These are phyloP conservation scores for Naganishia friedmannii DNA, from an alignment of 768 basidiomycete species.

Conservation along the genomic window DNA sequence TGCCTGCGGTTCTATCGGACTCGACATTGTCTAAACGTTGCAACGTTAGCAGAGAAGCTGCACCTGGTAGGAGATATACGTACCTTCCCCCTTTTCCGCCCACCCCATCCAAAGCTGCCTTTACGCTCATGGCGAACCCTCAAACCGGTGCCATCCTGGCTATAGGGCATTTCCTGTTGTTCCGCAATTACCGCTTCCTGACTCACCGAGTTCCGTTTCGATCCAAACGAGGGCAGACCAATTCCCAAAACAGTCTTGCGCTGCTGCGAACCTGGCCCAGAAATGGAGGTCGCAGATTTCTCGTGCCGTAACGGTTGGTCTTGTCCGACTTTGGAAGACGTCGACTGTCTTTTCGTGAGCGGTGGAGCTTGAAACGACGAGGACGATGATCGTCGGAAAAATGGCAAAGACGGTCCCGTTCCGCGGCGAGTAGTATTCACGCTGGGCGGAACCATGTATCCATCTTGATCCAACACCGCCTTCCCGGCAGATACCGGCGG, in stretches of 20 bases:
- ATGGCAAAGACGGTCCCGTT: slow-evolving; percentile 36
- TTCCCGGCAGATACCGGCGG: background rate
- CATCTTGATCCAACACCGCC: slow-evolving; percentile 8
- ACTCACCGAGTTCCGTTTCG: slow-evolving; percentile 62
- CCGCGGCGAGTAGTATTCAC: slow-evolving; percentile 1
- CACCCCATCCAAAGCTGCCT: slow-evolving; percentile 44
- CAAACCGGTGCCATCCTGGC: background rate
- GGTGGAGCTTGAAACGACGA: slow-evolving; percentile 36
- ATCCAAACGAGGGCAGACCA: slow-evolving; percentile 74
- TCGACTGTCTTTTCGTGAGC: background rate
- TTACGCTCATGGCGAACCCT: slow-evolving; percentile 29
- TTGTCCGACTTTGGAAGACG: background rate
- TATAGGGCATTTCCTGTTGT: background rate
- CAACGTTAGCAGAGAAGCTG: background rate
- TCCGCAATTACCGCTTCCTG: background rate
- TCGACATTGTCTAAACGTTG: background rate
- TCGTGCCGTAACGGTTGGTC: slow-evolving; percentile 13
- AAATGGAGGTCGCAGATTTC: slow-evolving; percentile 13
- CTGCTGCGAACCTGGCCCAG: slow-evolving; percentile 27
- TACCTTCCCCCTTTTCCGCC: slow-evolving; percentile 46
- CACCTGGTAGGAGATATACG: slow-evolving; percentile 6
- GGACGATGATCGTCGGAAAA: slow-evolving; percentile 50
- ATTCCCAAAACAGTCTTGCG: slow-evolving; percentile 70
- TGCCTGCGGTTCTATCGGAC: background rate
- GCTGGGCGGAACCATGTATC: background rate